Evolutionary conservation across 2,329 filamentous ascomycete genomes (phyloP).

Genomic region (Aspergillus fijiensis): DNA sequence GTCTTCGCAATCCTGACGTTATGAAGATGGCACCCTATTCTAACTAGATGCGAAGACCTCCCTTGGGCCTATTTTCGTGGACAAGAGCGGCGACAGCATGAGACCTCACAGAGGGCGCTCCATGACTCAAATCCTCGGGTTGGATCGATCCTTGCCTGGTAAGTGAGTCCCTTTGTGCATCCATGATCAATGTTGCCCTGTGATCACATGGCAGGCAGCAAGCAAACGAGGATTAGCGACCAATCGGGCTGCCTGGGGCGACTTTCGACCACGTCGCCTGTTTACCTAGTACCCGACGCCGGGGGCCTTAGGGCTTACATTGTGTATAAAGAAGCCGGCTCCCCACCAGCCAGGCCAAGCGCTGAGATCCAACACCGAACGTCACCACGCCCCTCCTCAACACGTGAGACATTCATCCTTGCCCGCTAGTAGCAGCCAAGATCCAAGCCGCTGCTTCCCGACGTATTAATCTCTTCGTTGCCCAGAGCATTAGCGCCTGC

Average conservation of each 20-base stretch:
- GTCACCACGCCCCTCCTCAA: not conserved
- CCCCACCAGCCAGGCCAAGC: conserved; percentile 8
- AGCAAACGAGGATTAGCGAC: conserved; percentile 12
- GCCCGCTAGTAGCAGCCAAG: conserved; percentile 11
- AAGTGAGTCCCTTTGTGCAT: conserved; percentile 14
- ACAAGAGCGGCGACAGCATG: not conserved
- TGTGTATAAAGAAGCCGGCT: conserved; percentile 15
- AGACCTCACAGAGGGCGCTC: not conserved
- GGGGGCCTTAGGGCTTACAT: not conserved
- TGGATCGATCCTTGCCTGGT: conserved; percentile 8
- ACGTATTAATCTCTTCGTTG: conserved; percentile 10
- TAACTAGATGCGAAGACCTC: not conserved
- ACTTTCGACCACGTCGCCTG: conserved; percentile 16
- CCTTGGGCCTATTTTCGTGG: conserved; percentile 1
- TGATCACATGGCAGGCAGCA: conserved; percentile 11
- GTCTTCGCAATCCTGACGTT: not conserved
- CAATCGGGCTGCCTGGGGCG: conserved; percentile 13
- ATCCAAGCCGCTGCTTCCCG: conserved; percentile 11
- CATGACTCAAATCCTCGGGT: conserved; percentile 3
- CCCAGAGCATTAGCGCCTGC: conserved; percentile 8
- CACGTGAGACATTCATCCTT: not conserved
- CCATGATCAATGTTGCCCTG: conserved; percentile 2
- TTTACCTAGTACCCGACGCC: not conserved
- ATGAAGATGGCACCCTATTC: conserved; percentile 6
- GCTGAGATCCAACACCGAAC: conserved; percentile 7